Percentiles rank a stretch among this genome's conserved stretches.
These are phyloP conservation scores for Fraxinus dipetala DNA, from an alignment of 305 asterid genomes.

Conservation along the genomic window DNA sequence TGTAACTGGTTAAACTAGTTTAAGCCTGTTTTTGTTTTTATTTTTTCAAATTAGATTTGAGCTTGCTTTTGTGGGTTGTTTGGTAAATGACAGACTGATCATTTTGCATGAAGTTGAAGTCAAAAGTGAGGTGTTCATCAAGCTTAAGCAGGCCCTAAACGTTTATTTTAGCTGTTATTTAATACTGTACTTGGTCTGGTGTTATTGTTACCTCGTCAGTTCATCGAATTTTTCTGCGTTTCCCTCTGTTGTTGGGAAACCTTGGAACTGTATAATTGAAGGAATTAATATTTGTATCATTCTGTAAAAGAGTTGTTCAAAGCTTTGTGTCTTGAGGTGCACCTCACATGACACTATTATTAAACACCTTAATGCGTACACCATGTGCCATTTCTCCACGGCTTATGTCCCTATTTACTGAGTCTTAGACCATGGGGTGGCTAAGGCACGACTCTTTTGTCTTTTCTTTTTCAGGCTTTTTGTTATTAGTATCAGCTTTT, in stretches of 20 bases:
- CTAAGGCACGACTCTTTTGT: not conserved
- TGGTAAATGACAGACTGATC: not conserved
- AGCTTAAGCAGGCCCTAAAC: not conserved
- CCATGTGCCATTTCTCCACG: not conserved
- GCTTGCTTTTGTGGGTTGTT: not conserved
- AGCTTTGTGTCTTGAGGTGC: not conserved
- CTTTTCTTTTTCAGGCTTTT: not conserved
- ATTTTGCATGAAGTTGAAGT: not conserved
- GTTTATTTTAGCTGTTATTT: not conserved
- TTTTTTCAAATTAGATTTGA: not conserved
- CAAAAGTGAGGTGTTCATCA: not conserved
- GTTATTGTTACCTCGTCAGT: not conserved
- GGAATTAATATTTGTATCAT: not conserved
- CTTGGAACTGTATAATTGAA: not conserved
- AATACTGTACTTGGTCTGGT: not conserved
- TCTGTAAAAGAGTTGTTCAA: not conserved
- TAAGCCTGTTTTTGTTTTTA: not conserved
- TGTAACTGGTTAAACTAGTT: not conserved
- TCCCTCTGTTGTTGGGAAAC: not conserved
- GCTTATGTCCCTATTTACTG: not conserved
- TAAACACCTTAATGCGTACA: not conserved
- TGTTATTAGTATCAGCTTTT: not conserved
- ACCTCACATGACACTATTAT: not conserved
- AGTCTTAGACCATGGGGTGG: not conserved
- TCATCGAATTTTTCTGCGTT: not conserved